A percentile compares a stretch with the other conserved stretches of the same genome.
Evolutionary conservation across 805 yeast genomes (phyloP).

Genomic region (Pichia rugopelliculosa): DNA sequence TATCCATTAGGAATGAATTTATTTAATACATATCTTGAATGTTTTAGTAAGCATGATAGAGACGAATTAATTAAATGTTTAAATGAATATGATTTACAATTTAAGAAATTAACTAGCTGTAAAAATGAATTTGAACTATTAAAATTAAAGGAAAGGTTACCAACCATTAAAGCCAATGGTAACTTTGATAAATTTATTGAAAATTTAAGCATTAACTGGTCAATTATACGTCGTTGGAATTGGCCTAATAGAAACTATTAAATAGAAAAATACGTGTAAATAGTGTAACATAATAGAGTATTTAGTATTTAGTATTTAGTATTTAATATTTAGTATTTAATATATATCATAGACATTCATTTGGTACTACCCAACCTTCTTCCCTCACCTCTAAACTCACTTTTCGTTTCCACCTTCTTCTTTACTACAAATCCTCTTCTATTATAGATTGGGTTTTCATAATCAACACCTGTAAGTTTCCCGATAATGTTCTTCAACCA

Average conservation of each 20-base stretch:
- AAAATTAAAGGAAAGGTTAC: conserved; percentile 10
- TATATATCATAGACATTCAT: not conserved
- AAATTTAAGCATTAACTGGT: conserved; percentile 24
- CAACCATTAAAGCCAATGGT: conserved; percentile 12
- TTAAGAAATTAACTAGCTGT: conserved; percentile 10
- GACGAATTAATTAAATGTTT: conserved; percentile 18
- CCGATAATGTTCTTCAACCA: conserved; percentile 29
- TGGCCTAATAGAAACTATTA: conserved; percentile 21
- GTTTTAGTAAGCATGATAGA: conserved; percentile 16
- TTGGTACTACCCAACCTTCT: not conserved
- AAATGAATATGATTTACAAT: conserved; percentile 15
- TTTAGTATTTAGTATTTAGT: not conserved
- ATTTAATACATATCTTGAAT: conserved; percentile 16
- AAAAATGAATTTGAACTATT: conserved; percentile 22
- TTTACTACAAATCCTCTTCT: not conserved
- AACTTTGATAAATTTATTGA: conserved; percentile 19
- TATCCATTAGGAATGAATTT: conserved; percentile 18
- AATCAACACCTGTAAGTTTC: not conserved
- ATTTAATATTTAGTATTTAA: not conserved
- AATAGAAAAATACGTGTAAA: not conserved
- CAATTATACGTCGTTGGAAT: conserved; percentile 25
- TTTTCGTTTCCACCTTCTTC: not conserved
- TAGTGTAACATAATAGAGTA: not conserved
- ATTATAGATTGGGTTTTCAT: not conserved
- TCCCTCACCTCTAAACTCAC: not conserved